Conservation (phyloP, 164 flowering plant species). For the Hamamelis virginiana region DNA sequence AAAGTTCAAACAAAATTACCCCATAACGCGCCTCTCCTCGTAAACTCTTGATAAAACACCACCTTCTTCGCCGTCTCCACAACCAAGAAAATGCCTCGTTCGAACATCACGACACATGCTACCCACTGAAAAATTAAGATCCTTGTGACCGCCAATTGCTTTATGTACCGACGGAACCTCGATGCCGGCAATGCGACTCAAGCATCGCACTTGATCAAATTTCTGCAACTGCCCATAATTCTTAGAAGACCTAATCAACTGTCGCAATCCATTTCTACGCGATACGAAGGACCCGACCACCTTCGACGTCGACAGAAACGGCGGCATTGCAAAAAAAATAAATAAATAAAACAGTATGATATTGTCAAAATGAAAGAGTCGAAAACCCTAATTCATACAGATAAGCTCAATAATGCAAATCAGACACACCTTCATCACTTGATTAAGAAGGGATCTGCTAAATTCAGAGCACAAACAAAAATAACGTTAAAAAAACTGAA, state of each 20-base stretch:
- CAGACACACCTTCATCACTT: too few species aligned
- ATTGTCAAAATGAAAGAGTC: background rate
- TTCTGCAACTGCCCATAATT: conserved; percentile 7
- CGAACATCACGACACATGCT: conserved; percentile 26
- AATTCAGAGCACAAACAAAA: too few species aligned
- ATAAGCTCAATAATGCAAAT: too few species aligned
- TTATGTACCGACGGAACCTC: conserved; percentile 12
- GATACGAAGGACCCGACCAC: conserved; percentile 32
- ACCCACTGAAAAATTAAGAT: background rate
- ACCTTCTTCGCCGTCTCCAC: conserved; percentile 81
- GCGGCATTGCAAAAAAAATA: conserved; percentile 51
- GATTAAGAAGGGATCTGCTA: too few species aligned
- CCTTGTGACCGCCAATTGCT: conserved; percentile 7
- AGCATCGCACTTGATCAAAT: conserved; percentile 24
- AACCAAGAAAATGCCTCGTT: conserved; percentile 68
- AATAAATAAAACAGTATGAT: background rate
- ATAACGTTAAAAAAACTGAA: too few species aligned
- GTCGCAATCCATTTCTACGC: conserved; percentile 23
- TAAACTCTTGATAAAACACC: conserved; percentile 58
- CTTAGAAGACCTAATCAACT: conserved; percentile 21
- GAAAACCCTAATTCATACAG: background rate
- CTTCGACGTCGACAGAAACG: conserved; percentile 37
- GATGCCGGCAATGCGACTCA: conserved; percentile 37
- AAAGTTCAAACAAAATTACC: conserved; percentile 37
- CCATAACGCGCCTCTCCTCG: conserved; percentile 76